These are phyloP conservation scores for Aspergillus nidulans DNA, from an alignment of 495 filamentous ascomycete species.

Conservation along the genomic window DNA sequence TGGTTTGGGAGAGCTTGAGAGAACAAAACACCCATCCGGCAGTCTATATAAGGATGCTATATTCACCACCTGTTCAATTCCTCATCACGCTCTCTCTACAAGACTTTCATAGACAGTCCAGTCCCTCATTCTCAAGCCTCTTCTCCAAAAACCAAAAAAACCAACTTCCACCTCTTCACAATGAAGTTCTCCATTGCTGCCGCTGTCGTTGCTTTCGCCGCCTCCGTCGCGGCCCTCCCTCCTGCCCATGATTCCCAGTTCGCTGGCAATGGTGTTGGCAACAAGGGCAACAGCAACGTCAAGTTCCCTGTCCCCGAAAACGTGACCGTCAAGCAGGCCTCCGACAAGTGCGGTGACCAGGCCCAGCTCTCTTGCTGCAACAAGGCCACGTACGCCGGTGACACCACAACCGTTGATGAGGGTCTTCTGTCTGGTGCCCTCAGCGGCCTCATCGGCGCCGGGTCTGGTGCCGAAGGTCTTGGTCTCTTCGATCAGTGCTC, in stretches of 20 bases:
- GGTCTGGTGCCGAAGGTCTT: slow-evolving; percentile 29
- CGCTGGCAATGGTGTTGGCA: slow-evolving; percentile 19
- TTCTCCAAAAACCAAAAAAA: slow-evolving; percentile 14
- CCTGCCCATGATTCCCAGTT: slow-evolving; percentile 4
- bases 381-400: slow-evolving; percentile 43
- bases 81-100: slow-evolving; percentile 34
- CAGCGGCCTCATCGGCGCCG: slow-evolving; percentile 27
- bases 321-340: slow-evolving; percentile 45
- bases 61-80: slow-evolving; percentile 16
- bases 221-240: slow-evolving; percentile 27
- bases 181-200: slow-evolving; percentile 34
- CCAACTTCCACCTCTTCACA: slow-evolving; percentile 36
- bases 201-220: slow-evolving; percentile 27
- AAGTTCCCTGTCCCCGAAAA: slow-evolving; percentile 34
- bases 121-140: slow-evolving; percentile 27
- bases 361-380: slow-evolving; percentile 47
- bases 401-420: slow-evolving; percentile 27
- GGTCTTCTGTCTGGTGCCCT: slow-evolving; percentile 30
- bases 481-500: slow-evolving; percentile 39
- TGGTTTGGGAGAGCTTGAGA: slow-evolving; percentile 10
- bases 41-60: slow-evolving; percentile 35
- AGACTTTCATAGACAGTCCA: slow-evolving; percentile 19
- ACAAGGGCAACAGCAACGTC: slow-evolving; percentile 29
- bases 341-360: slow-evolving; percentile 45
- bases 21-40: slow-evolving; percentile 16